phyloP scores from a whole-genome alignment of 2,329 filamentous ascomycete genomes.

The Botrytis byssoidea region DNA sequence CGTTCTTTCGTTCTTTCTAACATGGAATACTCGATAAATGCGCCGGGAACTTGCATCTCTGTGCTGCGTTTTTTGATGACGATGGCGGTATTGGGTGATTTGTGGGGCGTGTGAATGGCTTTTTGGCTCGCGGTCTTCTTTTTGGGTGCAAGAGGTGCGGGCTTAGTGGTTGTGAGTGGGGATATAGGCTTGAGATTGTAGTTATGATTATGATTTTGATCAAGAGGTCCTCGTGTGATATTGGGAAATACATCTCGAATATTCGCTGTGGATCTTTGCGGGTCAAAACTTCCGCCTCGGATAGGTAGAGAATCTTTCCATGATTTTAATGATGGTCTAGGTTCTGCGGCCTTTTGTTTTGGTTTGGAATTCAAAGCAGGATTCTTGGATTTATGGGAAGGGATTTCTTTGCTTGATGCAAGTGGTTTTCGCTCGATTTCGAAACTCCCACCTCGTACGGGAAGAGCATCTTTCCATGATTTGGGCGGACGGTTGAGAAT shows the following conservation, averaged over 20 bases:
- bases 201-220: neutral
- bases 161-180: neutral
- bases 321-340: neutral
- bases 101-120: neutral
- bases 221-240: neutral
- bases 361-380: neutral
- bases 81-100: neutral
- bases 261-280: neutral
- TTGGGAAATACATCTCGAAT: slow-evolving; percentile 7
- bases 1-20: neutral
- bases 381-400: neutral
- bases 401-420: neutral
- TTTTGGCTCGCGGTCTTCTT: neutral
- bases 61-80: slow-evolving; percentile 13
- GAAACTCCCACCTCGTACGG: neutral
- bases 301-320: slow-evolving; percentile 1
- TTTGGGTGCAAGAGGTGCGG: neutral
- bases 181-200: neutral
- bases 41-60: slow-evolving; percentile 13
- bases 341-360: neutral
- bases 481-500: neutral
- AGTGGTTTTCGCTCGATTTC: slow-evolving; percentile 1
- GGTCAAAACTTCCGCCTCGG: neutral
- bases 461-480: slow-evolving; percentile 8
- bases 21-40: neutral